A percentile compares a stretch with the other conserved stretches of the same genome.
phyloP scores from a whole-genome alignment of 805 yeast species.

The Dipodascus geniculatus region DNA sequence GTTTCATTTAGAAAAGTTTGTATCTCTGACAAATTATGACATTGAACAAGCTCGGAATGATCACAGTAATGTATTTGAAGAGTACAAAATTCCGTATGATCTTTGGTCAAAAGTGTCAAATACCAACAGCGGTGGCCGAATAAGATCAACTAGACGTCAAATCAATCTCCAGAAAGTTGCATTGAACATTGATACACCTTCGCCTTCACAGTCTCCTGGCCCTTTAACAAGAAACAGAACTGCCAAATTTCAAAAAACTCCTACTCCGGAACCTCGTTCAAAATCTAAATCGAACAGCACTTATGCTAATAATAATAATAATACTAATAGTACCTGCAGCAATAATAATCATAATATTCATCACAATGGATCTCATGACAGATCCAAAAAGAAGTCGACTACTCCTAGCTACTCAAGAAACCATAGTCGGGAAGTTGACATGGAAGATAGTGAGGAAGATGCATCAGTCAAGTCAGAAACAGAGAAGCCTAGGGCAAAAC shows the following conservation, averaged over 20 bases:
- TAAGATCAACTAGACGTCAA: conserved; percentile 20
- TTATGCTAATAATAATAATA: not conserved
- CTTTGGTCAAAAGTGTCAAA: conserved; percentile 29
- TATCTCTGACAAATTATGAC: conserved; percentile 28
- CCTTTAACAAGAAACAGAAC: not conserved
- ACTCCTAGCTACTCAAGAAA: not conserved
- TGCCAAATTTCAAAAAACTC: not conserved
- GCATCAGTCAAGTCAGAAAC: not conserved
- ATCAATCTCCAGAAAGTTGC: conserved; percentile 13
- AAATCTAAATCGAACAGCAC: not conserved
- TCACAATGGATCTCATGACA: not conserved
- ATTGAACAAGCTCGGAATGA: conserved; percentile 26
- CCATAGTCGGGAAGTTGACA: not conserved
- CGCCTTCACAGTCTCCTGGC: not conserved
- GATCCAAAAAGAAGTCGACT: not conserved
- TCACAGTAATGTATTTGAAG: conserved; percentile 22
- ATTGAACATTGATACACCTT: not conserved
- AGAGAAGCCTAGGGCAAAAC: not conserved
- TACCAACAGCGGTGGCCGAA: conserved; percentile 19
- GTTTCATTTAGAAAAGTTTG: conserved; percentile 29
- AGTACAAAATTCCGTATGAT: conserved; percentile 22
- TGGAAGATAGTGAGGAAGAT: not conserved
- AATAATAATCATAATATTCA: no score
- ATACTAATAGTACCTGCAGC: not conserved
- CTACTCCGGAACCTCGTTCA: not conserved